Evolutionary conservation across 176 grass and related monocot species (phyloP).

Genomic region (Ensete glaucum): DNA sequence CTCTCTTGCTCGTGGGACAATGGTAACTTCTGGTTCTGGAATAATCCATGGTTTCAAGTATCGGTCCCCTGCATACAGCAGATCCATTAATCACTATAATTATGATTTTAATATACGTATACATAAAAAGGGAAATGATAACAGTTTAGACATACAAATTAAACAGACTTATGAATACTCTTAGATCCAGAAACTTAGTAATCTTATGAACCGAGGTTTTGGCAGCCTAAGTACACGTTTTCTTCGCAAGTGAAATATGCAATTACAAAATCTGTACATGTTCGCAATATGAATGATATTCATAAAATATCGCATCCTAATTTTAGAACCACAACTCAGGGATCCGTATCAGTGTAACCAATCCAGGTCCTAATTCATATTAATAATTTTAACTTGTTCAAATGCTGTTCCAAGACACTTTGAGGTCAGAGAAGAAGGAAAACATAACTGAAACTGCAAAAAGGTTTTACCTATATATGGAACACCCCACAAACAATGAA

Average conservation of each 20-base stretch:
- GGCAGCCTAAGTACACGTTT: not conserved
- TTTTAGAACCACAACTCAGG: no score
- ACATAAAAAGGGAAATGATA: not conserved
- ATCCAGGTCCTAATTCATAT: no score
- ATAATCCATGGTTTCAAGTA: constrained; percentile 98
- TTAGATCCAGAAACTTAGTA: not conserved
- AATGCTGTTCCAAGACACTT: no score
- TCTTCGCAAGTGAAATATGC: no score
- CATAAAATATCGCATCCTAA: no score
- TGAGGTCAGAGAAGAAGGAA: no score
- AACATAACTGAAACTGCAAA: no score
- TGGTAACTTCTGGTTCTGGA: constrained; percentile 66
- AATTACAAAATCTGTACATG: not conserved
- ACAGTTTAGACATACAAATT: not conserved
- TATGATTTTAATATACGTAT: constrained; percentile 1
- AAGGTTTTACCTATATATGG: no score
- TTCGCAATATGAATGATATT: not conserved
- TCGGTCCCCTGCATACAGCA: constrained; percentile 55
- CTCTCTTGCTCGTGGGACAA: constrained; percentile 70
- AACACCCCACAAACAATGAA: no score
- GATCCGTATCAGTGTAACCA: no score
- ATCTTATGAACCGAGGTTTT: not conserved
- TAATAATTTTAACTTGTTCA: no score
- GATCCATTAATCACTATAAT: not conserved
- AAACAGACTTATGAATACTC: not conserved